phyloP scores from a whole-genome alignment of 1,139 yeast genomes.

The Yamadazyma atmosphaerica region DNA sequence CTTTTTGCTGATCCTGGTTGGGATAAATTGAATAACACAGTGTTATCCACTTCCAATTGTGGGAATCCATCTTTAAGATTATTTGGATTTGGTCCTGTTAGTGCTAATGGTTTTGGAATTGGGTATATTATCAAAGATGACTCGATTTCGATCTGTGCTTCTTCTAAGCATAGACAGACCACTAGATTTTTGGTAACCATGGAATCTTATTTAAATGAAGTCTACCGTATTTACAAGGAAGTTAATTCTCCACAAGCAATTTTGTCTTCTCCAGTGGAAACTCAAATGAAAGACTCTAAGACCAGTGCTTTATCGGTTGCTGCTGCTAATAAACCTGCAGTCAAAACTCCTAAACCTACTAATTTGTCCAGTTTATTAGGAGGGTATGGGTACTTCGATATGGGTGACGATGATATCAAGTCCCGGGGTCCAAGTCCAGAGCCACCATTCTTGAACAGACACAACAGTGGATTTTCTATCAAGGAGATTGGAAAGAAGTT shows the following conservation, averaged over 20 bases:
- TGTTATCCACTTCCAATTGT: conserved; percentile 47
- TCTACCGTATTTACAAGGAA: conserved; percentile 55
- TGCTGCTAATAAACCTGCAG: conserved; percentile 5
- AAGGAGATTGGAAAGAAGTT: conserved; percentile 73
- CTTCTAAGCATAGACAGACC: conserved; percentile 91
- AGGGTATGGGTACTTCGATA: conserved; percentile 77
- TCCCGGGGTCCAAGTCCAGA: conserved; percentile 74
- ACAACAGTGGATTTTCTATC: conserved; percentile 48
- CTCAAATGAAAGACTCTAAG: conserved; percentile 7
- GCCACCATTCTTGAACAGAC: conserved; percentile 51
- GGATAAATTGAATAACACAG: conserved; percentile 57
- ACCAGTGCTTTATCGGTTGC: conserved; percentile 2
- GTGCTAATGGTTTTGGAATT: conserved; percentile 87
- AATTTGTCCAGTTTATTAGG: conserved; percentile 58
- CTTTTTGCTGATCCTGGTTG: conserved; percentile 75
- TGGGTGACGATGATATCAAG: conserved; percentile 69
- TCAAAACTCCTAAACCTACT: conserved; percentile 17
- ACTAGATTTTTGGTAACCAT: conserved; percentile 75
- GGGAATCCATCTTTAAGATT: conserved; percentile 86
- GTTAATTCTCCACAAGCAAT: conserved; percentile 23
- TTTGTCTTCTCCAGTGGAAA: conserved; percentile 17
- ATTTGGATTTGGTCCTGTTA: conserved; percentile 92
- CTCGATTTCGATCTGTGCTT: conserved; percentile 80
- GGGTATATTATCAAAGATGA: conserved; percentile 89
- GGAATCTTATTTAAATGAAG: conserved; percentile 65